Evolutionary conservation across 164 flowering plant species (phyloP).

Genomic region (Umbilicus rupestris): DNA sequence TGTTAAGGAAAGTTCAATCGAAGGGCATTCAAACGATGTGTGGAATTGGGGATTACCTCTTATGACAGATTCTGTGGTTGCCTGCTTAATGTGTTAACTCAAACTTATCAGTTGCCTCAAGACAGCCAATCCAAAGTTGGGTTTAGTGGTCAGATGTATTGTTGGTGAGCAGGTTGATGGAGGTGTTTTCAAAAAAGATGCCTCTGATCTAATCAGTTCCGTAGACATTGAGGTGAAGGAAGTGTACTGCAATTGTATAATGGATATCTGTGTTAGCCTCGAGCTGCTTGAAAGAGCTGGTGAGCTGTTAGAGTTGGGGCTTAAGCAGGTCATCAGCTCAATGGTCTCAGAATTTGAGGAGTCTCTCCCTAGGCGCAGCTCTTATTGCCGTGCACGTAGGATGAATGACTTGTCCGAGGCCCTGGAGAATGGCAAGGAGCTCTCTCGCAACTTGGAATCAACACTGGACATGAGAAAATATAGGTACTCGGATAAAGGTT

Average conservation of each 20-base stretch:
- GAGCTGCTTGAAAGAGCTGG: conserved; percentile 58
- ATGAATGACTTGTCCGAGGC: conserved; percentile 66
- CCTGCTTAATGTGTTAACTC: conserved; percentile 77
- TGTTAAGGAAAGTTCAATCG: conserved; percentile 81
- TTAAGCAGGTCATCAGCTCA: conserved; percentile 47
- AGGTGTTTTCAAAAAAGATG: conserved; percentile 35
- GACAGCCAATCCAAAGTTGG: conserved; percentile 55
- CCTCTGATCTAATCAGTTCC: conserved; percentile 34
- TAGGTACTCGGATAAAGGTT: conserved; percentile 57
- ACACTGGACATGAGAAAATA: conserved; percentile 90
- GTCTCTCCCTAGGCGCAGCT: conserved; percentile 88
- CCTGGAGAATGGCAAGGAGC: conserved; percentile 60
- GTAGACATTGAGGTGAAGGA: conserved; percentile 46
- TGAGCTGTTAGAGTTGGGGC: conserved; percentile 62
- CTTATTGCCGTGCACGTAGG: conserved; percentile 76
- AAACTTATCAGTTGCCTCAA: conserved; percentile 45
- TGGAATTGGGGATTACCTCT: conserved; percentile 46
- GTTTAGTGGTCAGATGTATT: conserved; percentile 51
- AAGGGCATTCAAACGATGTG: conserved; percentile 39
- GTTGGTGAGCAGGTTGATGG: conserved; percentile 31
- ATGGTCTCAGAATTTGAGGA: conserved; percentile 78
- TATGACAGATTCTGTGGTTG: conserved; percentile 79
- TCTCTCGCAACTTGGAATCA: conserved; percentile 76
- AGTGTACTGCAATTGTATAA: conserved; percentile 80
- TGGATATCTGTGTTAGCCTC: conserved; percentile 75